phyloP scores from a whole-genome alignment of 176 grass and related monocot species.

The Carex scoparia region DNA sequence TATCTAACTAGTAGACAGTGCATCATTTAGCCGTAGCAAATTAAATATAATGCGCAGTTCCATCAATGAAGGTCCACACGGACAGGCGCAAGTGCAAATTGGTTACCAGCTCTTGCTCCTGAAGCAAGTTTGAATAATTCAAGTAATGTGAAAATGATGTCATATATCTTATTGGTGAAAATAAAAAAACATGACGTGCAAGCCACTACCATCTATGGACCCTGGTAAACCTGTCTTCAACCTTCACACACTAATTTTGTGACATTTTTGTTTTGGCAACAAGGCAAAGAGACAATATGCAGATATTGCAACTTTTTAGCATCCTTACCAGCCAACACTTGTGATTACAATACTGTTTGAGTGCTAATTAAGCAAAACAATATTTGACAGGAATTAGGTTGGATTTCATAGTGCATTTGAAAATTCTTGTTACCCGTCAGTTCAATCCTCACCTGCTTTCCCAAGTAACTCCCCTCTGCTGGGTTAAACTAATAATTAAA shows the following conservation, averaged over 20 bases:
- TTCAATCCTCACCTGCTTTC: not conserved
- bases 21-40: no score
- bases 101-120: not conserved
- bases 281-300: not conserved
- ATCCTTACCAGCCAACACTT: not conserved
- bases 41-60: no score
- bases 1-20: no score
- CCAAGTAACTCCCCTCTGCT: not conserved
- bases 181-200: slow-evolving; percentile 16
- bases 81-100: not conserved
- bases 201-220: slow-evolving; percentile 2
- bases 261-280: not conserved
- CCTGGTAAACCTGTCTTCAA: not conserved
- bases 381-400: not conserved
- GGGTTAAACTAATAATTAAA: not conserved
- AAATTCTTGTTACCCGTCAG: not conserved
- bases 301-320: no score
- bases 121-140: not conserved
- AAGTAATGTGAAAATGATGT: slow-evolving; percentile 18
- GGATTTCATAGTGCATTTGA: not conserved
- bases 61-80: no score
- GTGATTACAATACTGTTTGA: not conserved
- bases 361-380: not conserved
- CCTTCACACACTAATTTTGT: not conserved
- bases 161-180: slow-evolving; percentile 7